These are phyloP conservation scores for Epichloe amarillans DNA, from an alignment of 2,329 filamentous ascomycete species.

Conservation along the genomic window DNA sequence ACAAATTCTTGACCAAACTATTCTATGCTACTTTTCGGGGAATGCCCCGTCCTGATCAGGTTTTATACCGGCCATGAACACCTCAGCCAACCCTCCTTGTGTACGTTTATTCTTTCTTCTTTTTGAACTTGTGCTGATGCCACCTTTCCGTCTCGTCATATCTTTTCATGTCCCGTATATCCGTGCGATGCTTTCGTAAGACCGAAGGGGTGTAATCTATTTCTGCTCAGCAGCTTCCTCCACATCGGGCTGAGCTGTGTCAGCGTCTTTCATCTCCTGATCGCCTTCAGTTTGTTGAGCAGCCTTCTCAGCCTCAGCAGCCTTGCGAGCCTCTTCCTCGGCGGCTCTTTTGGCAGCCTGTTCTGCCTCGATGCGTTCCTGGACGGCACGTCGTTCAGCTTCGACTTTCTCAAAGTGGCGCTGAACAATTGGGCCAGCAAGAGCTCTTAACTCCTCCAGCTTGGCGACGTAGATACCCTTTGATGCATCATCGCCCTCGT, in stretches of 20 bases:
- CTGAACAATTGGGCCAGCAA: slow-evolving; percentile 84
- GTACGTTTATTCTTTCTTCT: background rate
- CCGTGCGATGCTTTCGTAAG: background rate
- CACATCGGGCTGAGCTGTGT: slow-evolving; percentile 36
- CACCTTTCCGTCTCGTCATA: background rate
- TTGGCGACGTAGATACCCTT: slow-evolving; percentile 92
- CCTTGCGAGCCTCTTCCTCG: slow-evolving; percentile 42
- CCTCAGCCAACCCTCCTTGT: background rate
- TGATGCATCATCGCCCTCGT: slow-evolving; percentile 86
- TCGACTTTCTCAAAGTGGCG: slow-evolving; percentile 93
- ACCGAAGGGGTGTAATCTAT: slow-evolving; percentile 14
- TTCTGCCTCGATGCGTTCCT: slow-evolving; percentile 67
- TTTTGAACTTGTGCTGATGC: background rate
- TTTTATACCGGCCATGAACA: background rate
- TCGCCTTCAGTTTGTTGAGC: slow-evolving; percentile 36
- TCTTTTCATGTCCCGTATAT: slow-evolving; percentile 9
- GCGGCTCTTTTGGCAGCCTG: slow-evolving; percentile 59
- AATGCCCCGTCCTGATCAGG: background rate
- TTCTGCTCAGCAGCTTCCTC: slow-evolving; percentile 29
- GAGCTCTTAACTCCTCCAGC: slow-evolving; percentile 84
- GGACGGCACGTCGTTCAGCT: slow-evolving; percentile 64
- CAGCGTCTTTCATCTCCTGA: slow-evolving; percentile 52
- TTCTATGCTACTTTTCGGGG: slow-evolving; percentile 3
- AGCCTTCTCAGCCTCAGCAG: slow-evolving; percentile 36
- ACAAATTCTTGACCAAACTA: background rate